Base-by-base conservation (phyloP, 306 rosid genomes). In the Begonia peltatifolia region DNA sequence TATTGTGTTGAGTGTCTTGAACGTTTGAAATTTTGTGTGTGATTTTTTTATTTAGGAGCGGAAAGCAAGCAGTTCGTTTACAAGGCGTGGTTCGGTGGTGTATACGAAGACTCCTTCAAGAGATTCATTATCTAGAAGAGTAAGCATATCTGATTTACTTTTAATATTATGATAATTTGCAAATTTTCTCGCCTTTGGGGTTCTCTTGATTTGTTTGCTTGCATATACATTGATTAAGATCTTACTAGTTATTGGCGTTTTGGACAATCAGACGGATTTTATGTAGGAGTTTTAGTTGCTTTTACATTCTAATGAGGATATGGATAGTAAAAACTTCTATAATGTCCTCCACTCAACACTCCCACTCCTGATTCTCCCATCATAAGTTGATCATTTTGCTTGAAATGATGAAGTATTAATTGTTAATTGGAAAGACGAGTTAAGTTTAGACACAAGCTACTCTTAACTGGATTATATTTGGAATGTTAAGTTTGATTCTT, bases 71-170 rank as follows among this genome's bases (percentile, higher is more conserved):
- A 76, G 87, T 67, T 83, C 96, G 7, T 92, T 92, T 63, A 73
- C 94, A 58, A 93, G 85, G 61, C 87, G 93, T 46, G 93, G 88
- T 60, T 81, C 99, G 18, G 63, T 92, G 72, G 68, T 82, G 61
- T 86, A 86, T 76, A 92, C 99, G 36, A 92, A 92, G 74, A 79
- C 94, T 41, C 99, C 99, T 10, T 70, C 94, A 23, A 79, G 94
- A 76, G 94, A 83, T 57, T 76, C 85, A 2, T 63, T 80, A 54
- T 64, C 69, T 36, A 81, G 46, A 76, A 92, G 71, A 68, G 96
- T 92, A 70, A 63, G 70, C 49, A 54, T 22, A 52, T 66, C 22
- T 47, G 16, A 41, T n/a, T 11, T 30, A 1, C 41, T 22, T 43
- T 7, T 6, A 5, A 53, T 38, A 12, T 60, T 60, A 41, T 54